phyloP scores from a whole-genome alignment of 2,329 filamentous ascomycete genomes.

The Microascus cirrosus region DNA sequence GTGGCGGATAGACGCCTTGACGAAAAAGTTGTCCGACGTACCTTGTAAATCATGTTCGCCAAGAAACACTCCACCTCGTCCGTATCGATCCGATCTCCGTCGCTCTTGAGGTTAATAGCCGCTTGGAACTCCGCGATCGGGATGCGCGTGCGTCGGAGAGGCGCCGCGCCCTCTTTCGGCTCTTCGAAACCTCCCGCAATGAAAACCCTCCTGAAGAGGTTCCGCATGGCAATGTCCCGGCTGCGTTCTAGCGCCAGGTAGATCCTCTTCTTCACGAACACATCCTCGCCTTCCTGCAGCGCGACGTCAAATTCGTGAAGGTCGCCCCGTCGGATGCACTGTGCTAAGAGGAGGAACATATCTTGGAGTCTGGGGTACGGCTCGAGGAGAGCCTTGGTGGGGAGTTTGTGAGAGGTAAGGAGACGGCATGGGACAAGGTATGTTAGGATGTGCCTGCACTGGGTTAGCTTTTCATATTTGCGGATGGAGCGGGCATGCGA shows the following conservation, averaged over 20 bases:
- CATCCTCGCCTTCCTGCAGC: slow-evolving; percentile 71
- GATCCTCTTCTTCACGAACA: slow-evolving; percentile 85
- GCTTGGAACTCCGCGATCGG: slow-evolving; percentile 76
- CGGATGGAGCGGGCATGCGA: not conserved
- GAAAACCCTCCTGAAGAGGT: slow-evolving; percentile 86
- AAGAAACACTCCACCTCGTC: slow-evolving; percentile 95
- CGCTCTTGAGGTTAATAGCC: slow-evolving; percentile 65
- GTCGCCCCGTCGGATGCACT: slow-evolving; percentile 73
- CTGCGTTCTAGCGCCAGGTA: slow-evolving; percentile 90
- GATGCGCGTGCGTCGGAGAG: slow-evolving; percentile 63
- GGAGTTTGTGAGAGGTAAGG: slow-evolving; percentile 77
- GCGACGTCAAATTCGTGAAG: slow-evolving; percentile 76
- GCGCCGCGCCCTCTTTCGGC: slow-evolving; percentile 56
- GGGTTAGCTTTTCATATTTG: not conserved
- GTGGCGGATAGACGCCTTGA: not conserved
- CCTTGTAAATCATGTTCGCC: slow-evolving; percentile 98
- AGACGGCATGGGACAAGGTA: slow-evolving; percentile 93
- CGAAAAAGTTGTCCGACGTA: slow-evolving; percentile 23
- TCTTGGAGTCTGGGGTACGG: slow-evolving; percentile 66
- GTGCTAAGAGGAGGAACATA: slow-evolving; percentile 67
- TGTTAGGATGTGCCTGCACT: slow-evolving; percentile 67
- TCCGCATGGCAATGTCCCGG: slow-evolving; percentile 83
- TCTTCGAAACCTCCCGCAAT: slow-evolving; percentile 74
- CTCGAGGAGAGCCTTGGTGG: slow-evolving; percentile 57
- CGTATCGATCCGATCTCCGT: slow-evolving; percentile 56